Evolutionary conservation across 257 asterid genomes (phyloP), one percentile per base, ranked within the genome.

Genomic region (Forsythia viridissima): DNA sequence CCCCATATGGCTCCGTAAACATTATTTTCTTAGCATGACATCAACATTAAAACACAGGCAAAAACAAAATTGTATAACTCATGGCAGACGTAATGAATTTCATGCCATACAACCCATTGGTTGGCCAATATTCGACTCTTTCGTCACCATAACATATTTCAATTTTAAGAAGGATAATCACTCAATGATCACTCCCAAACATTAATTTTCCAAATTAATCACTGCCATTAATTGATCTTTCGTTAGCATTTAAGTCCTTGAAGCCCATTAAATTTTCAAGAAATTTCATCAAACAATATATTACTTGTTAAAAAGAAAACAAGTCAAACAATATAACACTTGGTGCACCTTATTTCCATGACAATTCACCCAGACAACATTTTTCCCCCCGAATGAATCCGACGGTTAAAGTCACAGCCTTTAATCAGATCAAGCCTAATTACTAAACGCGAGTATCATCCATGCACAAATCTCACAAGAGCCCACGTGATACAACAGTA

Each of bases 401-500:
- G 79, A 57, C 65, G 82, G 82, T 82, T 79, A 77, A 80, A 83
- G 79, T 72, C 9, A 39, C 68, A 18, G 6, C 75, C n/a, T 67
- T 38, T 13, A 66, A 61, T 80, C 83, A 84, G 91, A 88, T 89
- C 93, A 85, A 87, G 72, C 74, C 16, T 75, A 75, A 80, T 59
- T 52, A 15, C 21, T 52, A 52, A 16, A 15, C 20, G 20, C 24
- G 16, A 18, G 63, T 16, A 52, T 52, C 20, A 76, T 24, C 70
- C 80, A 74, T 75, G 80, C 86, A 81, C 21, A 76, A 38, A 48
- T 72, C 77, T 42, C 70, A 30, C 34, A 42, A 76, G 1, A 48
- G 38, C 81, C 77, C 79, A 77, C 65, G 55, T 16, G 61, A 80
- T 71, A 78, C 38, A 80, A 76, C 79, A 81, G 59, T 73, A 63